Evolutionary conservation across 805 yeast species (phyloP), one percentile per base, ranked within the genome.

Genomic region (Gaillardinia entomophila): DNA sequence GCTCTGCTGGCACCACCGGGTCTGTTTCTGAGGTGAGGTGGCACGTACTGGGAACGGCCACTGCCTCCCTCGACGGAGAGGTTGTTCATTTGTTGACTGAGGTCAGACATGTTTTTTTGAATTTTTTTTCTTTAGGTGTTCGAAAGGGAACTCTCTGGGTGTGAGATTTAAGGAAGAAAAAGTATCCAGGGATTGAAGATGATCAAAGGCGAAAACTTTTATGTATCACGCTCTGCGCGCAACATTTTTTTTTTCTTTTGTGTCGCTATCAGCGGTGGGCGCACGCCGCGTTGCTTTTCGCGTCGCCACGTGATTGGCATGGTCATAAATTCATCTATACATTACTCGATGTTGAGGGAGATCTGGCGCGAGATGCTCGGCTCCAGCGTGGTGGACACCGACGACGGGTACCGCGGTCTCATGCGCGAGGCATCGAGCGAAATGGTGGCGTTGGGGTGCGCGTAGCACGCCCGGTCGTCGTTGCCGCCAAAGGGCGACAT

Each of bases 41-140:
- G 59, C 26, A 73, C 77, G 55, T 76, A 75, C 24, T 68, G 60
- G 26, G 57, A 46, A 33, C 50, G 42, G 27, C 34, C 12, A 4
- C 46, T 51, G 37, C 48, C 55, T 35, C 56, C 69, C 49, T 61
- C 57, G 41, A 77, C 69, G 51, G 68, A 71, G 48, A 77, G 68
- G 51, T 75, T 69, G 59, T 70, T 68, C 71, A 77, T 63, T 51
- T 72, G 69, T 56, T 71, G 66, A 46, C 75, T 64, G 54, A 77
- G 60, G 54, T 77, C 79, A 51, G 81, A 60, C 82, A 77, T 77
- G 38, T 55, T 72, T 43, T 31, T 28, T 39, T 26, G 45, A 27
- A 33, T 31, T 19, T 22, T 31, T 27, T 33, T 38, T 32, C 30
- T 33, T 19, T 19, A 12, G 13, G 12, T 6, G 18, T n/a, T 22